Evolutionary conservation across 257 asterid species (phyloP).

Genomic region (Coffea eugenioides): DNA sequence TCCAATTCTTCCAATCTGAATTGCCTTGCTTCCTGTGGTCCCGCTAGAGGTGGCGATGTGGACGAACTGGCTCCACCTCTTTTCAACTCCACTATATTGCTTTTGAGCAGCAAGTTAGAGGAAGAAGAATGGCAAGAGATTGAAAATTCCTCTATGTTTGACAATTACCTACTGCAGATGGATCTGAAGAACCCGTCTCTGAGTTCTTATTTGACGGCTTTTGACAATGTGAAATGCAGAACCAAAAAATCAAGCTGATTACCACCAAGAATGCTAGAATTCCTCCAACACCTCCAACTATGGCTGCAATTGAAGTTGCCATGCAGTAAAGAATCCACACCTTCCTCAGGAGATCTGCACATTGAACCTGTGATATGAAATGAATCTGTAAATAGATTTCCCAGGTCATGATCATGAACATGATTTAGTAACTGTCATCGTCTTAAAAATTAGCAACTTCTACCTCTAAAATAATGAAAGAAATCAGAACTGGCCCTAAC

Average conservation of each 20-base stretch:
- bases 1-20: constrained; percentile 66
- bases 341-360: constrained; percentile 30
- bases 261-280: constrained; percentile 35
- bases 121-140: background rate
- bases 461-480: constrained; percentile 17
- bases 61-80: constrained; percentile 32
- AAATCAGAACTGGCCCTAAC: constrained; percentile 11
- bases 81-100: constrained; percentile 38
- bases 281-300: constrained; percentile 54
- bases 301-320: constrained; percentile 49
- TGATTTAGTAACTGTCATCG: background rate
- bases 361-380: constrained; percentile 26
- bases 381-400: background rate
- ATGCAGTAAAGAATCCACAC: constrained; percentile 28
- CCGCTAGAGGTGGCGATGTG: constrained; percentile 18
- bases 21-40: constrained; percentile 43
- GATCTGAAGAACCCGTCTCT: constrained; percentile 66
- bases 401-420: background rate
- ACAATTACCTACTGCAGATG: constrained; percentile 58
- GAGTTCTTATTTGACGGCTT: constrained; percentile 48
- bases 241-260: constrained; percentile 31
- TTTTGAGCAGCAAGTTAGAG: constrained; percentile 16
- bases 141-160: background rate
- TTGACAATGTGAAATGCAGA: constrained; percentile 28
- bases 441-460: background rate